A percentile compares a stretch with the other conserved stretches of the same genome.
phyloP scores from a whole-genome alignment of 2,329 filamentous ascomycete species.

The Aspergillus fructus region DNA sequence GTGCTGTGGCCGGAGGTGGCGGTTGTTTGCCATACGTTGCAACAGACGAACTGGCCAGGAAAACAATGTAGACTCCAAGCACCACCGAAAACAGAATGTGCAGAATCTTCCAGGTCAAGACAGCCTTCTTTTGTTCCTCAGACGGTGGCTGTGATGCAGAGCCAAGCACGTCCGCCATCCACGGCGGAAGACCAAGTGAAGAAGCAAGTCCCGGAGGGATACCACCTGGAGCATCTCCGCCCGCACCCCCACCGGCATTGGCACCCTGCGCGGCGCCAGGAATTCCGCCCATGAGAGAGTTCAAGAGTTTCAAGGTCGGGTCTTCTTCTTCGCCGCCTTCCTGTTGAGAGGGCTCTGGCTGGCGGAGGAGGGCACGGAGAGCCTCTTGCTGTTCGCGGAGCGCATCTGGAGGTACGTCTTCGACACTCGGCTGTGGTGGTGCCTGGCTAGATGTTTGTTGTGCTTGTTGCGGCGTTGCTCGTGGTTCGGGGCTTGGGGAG shows the following conservation, averaged over 20 bases:
- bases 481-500: conserved; percentile 8
- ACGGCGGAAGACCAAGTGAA: conserved; percentile 46
- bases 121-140: conserved; percentile 35
- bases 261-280: conserved; percentile 18
- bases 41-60: conserved; percentile 37
- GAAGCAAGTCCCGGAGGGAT: conserved; percentile 29
- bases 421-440: conserved; percentile 5
- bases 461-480: conserved; percentile 15
- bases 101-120: conserved; percentile 55
- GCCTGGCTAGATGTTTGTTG: conserved; percentile 5
- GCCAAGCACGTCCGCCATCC: conserved; percentile 40
- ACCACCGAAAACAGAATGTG: conserved; percentile 59
- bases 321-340: conserved; percentile 31
- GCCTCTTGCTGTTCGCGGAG: conserved; percentile 44
- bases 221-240: not conserved
- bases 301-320: conserved; percentile 38
- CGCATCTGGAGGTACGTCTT: conserved; percentile 31
- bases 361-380: conserved; percentile 41
- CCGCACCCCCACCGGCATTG: not conserved
- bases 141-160: conserved; percentile 39
- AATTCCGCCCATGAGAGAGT: conserved; percentile 36
- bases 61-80: conserved; percentile 54
- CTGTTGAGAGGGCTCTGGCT: conserved; percentile 24
- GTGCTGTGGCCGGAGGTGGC: conserved; percentile 45
- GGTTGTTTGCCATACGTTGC: conserved; percentile 40